phyloP scores from a whole-genome alignment of 1,139 yeast species.

The Arxiozyma telluris region DNA sequence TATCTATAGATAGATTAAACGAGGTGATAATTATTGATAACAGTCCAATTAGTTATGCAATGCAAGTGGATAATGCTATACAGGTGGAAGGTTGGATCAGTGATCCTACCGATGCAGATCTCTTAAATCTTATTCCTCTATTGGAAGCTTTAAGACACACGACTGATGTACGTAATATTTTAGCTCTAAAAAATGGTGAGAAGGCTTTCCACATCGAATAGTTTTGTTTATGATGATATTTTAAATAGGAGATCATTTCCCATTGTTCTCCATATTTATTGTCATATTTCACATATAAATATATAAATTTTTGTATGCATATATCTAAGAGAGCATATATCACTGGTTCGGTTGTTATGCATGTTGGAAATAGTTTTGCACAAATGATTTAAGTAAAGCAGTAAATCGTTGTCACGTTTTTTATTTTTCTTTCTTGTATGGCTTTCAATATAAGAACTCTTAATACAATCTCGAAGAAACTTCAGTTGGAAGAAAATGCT shows the following conservation, averaged over 20 bases:
- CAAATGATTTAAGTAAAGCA: too few relatives aligned
- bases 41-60: constrained; percentile 80
- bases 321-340: too few relatives aligned
- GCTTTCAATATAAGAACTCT: too few relatives aligned
- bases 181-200: constrained; percentile 74
- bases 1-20: constrained; percentile 41
- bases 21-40: constrained; percentile 80
- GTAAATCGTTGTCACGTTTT: too few relatives aligned
- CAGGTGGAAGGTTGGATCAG: constrained; percentile 97
- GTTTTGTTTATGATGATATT: neutral
- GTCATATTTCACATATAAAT: neutral
- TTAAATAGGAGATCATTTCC: neutral
- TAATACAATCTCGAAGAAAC: too few relatives aligned
- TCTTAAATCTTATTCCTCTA: constrained; percentile 72
- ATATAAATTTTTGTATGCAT: neutral
- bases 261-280: neutral
- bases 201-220: constrained; percentile 38
- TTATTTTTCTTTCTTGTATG: too few relatives aligned
- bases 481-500: too few relatives aligned
- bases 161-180: constrained; percentile 75
- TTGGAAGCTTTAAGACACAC: constrained; percentile 69
- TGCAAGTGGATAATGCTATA: constrained; percentile 80
- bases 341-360: too few relatives aligned
- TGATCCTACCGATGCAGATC: constrained; percentile 80
- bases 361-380: too few relatives aligned